These are phyloP conservation scores for Citrus australasica DNA, from an alignment of 345 rosid species.

Conservation along the genomic window DNA sequence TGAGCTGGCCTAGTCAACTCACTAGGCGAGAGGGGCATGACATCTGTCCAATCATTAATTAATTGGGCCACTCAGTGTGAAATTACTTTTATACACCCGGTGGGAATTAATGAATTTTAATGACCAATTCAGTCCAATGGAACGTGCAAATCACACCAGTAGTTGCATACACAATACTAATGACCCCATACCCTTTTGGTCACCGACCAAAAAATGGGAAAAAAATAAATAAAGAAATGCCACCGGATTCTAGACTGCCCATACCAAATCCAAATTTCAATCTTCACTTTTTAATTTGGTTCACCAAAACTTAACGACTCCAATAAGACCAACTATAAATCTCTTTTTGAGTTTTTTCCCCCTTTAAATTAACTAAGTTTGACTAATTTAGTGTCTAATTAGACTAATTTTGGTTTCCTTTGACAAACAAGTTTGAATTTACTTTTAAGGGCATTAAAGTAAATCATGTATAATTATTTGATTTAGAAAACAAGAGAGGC, in stretches of 20 bases:
- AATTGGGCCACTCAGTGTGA: not conserved
- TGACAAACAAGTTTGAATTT: not conserved
- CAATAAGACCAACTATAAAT: no score
- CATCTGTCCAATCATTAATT: slow-evolving; percentile 14
- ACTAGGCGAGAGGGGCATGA: slow-evolving; percentile 23
- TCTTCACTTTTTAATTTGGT: not conserved
- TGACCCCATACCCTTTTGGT: not conserved
- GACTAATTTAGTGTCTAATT: no score
- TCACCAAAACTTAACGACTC: not conserved
- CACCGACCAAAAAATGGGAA: not conserved
- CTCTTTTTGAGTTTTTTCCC: no score
- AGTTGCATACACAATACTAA: no score
- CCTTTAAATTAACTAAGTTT: no score
- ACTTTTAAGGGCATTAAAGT: no score
- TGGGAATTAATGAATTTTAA: no score
- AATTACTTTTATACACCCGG: no score
- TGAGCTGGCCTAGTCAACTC: slow-evolving; percentile 31
- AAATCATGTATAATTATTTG: no score
- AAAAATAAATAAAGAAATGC: not conserved
- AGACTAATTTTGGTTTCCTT: no score
- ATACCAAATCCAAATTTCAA: not conserved
- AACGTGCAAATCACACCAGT: no score
- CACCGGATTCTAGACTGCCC: not conserved
- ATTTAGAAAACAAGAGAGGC: not conserved
- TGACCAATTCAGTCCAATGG: not conserved